Base-by-base conservation (phyloP, 1,284 basidiomycete species). In the Cutaneotrichosporon cutaneum region DNA sequence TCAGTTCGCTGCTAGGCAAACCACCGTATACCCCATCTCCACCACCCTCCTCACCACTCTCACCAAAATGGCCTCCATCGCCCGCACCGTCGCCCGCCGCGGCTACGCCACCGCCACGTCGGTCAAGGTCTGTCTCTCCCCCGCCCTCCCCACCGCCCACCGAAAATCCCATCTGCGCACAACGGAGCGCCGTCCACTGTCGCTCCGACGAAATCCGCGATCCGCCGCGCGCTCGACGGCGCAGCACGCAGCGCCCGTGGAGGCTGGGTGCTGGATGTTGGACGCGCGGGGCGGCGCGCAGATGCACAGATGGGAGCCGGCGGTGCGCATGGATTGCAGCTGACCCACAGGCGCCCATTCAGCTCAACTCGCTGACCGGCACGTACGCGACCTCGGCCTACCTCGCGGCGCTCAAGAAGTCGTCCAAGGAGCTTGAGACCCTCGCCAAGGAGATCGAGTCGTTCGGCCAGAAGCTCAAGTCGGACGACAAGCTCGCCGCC, bases 301-400 rank as follows among this genome's bases (percentile, higher is more conserved):
- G 45, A 56, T 56, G 21, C 13, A 39, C 4, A 11, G 8, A 22
- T 11, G 22, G 44, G 22, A 45, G 42, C n/a, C 42, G n/a, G 22
- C 18, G 22, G 26, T 26, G 26, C 10, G 9, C 22, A 24, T 48
- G 45, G 11, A 48, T 16, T 16, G n/a, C 18, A 11, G 27, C 51
- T 59, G 39, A 53, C 36, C 16, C n/a, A n/a, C 67, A 81, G 80
- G 71, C 77, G 45, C 79, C 80, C 54, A 60, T 81, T 67, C 77
- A 78, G 74, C 78, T 81, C 73, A 79, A 79, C 74, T 78, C 79
- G 54, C 75, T 81, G 52, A 75, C 79, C 56, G 80, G 80, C 79
- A 98, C 97, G 82, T 99, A 99, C 82, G 95, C 96, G 67, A 89
- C 90, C 63, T 95, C 96, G 30, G 86, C 91, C 68, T 99, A 91